Conservation (phyloP, 768 basidiomycete species). For the Glaciozyma martinii region DNA sequence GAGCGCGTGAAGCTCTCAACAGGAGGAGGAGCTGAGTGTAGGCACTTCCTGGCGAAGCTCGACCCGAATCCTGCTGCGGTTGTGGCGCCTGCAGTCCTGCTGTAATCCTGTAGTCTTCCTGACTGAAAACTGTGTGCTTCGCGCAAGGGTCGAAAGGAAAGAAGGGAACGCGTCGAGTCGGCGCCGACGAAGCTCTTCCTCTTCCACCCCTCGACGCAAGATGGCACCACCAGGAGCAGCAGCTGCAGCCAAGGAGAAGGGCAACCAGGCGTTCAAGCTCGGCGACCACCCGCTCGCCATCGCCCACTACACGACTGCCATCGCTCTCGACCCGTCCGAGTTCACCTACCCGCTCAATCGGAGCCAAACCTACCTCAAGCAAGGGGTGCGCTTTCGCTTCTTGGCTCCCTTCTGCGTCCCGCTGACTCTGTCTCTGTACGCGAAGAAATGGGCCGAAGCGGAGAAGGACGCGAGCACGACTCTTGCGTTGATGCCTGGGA, state of each 20-base stretch:
- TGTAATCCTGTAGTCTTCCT: too few relatives aligned
- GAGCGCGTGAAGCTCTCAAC: too few relatives aligned
- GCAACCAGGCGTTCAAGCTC: conserved; percentile 74
- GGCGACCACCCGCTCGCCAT: conserved; percentile 69
- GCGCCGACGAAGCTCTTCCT: too few relatives aligned
- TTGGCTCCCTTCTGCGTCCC: not conserved
- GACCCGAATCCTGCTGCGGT: too few relatives aligned
- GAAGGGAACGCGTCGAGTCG: too few relatives aligned
- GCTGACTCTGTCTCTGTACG: not conserved
- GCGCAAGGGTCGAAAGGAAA: too few relatives aligned
- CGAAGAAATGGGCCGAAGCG: conserved; percentile 37
- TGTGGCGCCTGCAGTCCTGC: too few relatives aligned
- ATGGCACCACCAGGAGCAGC: too few relatives aligned
- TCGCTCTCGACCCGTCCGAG: conserved; percentile 60
- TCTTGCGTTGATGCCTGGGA: conserved; percentile 37
- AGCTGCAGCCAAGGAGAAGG: conserved; percentile 45
- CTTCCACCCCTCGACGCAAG: too few relatives aligned
- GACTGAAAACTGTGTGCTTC: too few relatives aligned
- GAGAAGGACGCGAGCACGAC: conserved; percentile 37
- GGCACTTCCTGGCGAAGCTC: too few relatives aligned
- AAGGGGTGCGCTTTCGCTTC: conserved; percentile 52
- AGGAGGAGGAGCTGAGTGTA: too few relatives aligned
- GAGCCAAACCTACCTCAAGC: conserved; percentile 83
- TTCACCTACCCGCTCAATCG: conserved; percentile 77
- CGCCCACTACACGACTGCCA: conserved; percentile 76